Evolutionary conservation across 2,329 filamentous ascomycete species (phyloP).

Genomic region (Venturiaceae sp.): DNA sequence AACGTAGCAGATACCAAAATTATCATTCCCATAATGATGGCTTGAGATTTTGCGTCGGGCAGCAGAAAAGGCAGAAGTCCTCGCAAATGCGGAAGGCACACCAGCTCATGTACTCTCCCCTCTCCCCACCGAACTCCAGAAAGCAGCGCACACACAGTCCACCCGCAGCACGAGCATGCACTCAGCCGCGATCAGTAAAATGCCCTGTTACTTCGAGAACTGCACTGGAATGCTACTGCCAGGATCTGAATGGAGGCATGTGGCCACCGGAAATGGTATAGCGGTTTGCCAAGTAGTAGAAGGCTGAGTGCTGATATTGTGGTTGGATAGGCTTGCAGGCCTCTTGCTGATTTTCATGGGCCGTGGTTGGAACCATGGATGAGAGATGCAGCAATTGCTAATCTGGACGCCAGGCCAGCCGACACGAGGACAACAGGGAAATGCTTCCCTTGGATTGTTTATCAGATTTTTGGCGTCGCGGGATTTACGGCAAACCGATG

Average conservation of each 20-base stretch:
- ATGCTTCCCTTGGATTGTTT: neutral
- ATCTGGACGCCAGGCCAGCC: neutral
- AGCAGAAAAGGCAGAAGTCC: neutral
- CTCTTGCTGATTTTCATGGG: neutral
- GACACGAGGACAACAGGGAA: neutral
- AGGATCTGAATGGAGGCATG: neutral
- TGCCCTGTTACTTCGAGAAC: neutral
- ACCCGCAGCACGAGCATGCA: neutral
- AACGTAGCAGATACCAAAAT: neutral
- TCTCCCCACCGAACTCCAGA: neutral
- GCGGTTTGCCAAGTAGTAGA: neutral
- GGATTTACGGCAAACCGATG: neutral
- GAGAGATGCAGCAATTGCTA: neutral
- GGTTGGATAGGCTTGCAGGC: neutral
- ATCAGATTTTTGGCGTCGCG: neutral
- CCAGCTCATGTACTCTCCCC: neutral
- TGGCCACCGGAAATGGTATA: neutral
- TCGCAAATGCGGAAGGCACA: neutral
- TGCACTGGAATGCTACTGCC: neutral
- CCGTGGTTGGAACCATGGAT: neutral
- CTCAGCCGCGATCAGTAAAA: neutral
- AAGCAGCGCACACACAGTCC: neutral
- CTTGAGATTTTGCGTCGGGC: neutral
- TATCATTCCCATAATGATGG: neutral
- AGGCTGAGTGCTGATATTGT: neutral